These are phyloP conservation scores for Decorospora gaudefroyi DNA, from an alignment of 2,329 filamentous ascomycete species.

Conservation along the genomic window DNA sequence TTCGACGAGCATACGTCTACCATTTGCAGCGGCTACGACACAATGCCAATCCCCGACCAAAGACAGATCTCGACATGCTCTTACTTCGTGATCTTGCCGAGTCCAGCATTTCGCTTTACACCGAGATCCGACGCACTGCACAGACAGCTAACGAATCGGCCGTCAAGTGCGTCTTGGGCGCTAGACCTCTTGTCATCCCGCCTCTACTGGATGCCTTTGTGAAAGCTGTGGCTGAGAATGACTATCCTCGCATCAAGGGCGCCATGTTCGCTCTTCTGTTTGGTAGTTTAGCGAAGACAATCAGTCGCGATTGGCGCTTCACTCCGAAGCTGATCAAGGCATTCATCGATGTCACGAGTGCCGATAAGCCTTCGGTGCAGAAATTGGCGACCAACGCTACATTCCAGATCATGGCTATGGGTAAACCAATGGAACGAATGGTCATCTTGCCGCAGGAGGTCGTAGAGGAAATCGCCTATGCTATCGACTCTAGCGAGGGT, in stretches of 20 bases:
- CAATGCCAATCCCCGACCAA: slow-evolving; percentile 84
- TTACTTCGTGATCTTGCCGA: slow-evolving; percentile 85
- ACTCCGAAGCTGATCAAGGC: slow-evolving; percentile 86
- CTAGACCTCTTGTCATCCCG: slow-evolving; percentile 85
- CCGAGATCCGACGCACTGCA: slow-evolving; percentile 91
- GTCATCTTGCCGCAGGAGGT: slow-evolving; percentile 75
- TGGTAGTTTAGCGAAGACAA: slow-evolving; percentile 83
- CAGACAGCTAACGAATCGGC: slow-evolving; percentile 92
- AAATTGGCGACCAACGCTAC: slow-evolving; percentile 79
- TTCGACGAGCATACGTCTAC: slow-evolving; percentile 92
- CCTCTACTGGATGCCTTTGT: slow-evolving; percentile 79
- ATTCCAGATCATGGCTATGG: slow-evolving; percentile 89
- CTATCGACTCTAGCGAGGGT: slow-evolving; percentile 41
- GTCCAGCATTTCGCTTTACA: slow-evolving; percentile 88
- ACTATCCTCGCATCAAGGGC: slow-evolving; percentile 92
- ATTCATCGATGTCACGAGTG: slow-evolving; percentile 85
- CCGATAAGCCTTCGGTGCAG: slow-evolving; percentile 94
- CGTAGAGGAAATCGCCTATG: slow-evolving; percentile 65
- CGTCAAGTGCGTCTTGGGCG: slow-evolving; percentile 85
- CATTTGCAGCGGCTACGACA: slow-evolving; percentile 92
- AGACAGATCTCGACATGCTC: slow-evolving; percentile 85
- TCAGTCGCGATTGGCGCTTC: slow-evolving; percentile 91
- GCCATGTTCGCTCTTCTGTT: slow-evolving; percentile 89
- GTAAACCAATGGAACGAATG: slow-evolving; percentile 83
- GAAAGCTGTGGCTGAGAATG: slow-evolving; percentile 74